Conservation (phyloP, 306 rosid species). For the Vigna trinervia region DNA sequence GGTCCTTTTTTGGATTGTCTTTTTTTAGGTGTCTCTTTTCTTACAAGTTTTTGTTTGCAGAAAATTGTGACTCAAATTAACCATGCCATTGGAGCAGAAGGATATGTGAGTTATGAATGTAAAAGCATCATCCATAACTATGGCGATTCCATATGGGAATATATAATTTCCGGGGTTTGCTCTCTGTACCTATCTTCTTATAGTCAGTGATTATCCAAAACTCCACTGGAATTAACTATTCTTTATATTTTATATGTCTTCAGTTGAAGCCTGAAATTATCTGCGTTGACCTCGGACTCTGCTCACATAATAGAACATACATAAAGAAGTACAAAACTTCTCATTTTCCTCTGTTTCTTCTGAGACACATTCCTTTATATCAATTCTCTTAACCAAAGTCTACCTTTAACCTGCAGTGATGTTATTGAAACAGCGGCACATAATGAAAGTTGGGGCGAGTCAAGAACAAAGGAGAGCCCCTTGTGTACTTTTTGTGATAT, state of each 20-base stretch:
- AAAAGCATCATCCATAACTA: conserved; percentile 62
- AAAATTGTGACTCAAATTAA: conserved; percentile 70
- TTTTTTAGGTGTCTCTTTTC: conserved; percentile 28
- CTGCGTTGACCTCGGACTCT: conserved; percentile 68
- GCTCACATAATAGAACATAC: conserved; percentile 48
- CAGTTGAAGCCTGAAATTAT: conserved; percentile 62
- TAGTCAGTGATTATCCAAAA: conserved; percentile 17
- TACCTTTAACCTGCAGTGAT: conserved; percentile 34
- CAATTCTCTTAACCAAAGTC: conserved; percentile 26
- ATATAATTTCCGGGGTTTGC: conserved; percentile 65
- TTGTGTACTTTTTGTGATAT: conserved; percentile 43
- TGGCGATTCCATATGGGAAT: conserved; percentile 68
- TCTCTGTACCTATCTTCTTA: conserved; percentile 24
- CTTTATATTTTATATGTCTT: conserved; percentile 33
- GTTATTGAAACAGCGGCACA: conserved; percentile 39
- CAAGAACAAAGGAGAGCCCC: conserved; percentile 49
- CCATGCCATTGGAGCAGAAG: conserved; percentile 82
- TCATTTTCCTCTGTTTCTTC: conserved; percentile 30
- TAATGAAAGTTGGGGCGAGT: conserved; percentile 45
- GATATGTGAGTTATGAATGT: conserved; percentile 69
- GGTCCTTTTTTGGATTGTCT: background rate
- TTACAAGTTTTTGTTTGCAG: conserved; percentile 48
- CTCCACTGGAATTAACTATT: conserved; percentile 32
- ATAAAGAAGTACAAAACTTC: conserved; percentile 44
- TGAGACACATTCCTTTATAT: background rate